These are phyloP conservation scores for Fraxinus latifolia DNA, from an alignment of 305 asterid genomes.

Conservation along the genomic window DNA sequence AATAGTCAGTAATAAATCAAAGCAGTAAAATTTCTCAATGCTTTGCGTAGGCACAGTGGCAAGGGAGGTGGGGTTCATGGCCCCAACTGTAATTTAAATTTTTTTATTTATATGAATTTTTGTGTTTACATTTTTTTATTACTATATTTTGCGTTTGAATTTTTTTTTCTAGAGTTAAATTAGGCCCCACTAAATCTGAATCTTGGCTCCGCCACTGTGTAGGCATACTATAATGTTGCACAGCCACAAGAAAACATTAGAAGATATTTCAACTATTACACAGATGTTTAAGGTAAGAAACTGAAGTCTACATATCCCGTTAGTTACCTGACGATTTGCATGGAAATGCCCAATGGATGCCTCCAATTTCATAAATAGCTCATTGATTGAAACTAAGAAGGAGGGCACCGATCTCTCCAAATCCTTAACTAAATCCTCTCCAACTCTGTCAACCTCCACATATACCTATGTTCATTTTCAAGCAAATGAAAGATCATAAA, in stretches of 20 bases:
- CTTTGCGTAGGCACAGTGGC: background rate
- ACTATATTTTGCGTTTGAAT: background rate
- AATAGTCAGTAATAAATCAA: slow-evolving; percentile 11
- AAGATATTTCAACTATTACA: background rate
- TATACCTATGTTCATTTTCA: slow-evolving; percentile 55
- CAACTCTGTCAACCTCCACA: slow-evolving; percentile 71
- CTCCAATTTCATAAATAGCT: slow-evolving; percentile 71
- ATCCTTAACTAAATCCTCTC: slow-evolving; percentile 71
- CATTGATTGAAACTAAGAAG: slow-evolving; percentile 64
- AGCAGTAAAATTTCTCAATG: slow-evolving; percentile 16
- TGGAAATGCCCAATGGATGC: slow-evolving; percentile 86
- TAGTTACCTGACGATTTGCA: slow-evolving; percentile 66
- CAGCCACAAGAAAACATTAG: slow-evolving; percentile 13
- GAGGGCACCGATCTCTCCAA: slow-evolving; percentile 61
- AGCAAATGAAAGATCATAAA: slow-evolving; percentile 14
- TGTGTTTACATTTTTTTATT: background rate
- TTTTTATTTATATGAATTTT: background rate
- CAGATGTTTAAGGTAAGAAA: slow-evolving; percentile 1
- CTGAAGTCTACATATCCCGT: slow-evolving; percentile 11
- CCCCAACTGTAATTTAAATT: background rate
- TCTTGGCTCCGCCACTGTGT: background rate
- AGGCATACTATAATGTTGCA: slow-evolving; percentile 14
- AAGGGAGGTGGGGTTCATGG: background rate
- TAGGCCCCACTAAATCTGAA: background rate
- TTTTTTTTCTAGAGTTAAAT: background rate